Conservation (phyloP, 2,329 filamentous ascomycete genomes). For the Acrodontium crateriforme region DNA sequence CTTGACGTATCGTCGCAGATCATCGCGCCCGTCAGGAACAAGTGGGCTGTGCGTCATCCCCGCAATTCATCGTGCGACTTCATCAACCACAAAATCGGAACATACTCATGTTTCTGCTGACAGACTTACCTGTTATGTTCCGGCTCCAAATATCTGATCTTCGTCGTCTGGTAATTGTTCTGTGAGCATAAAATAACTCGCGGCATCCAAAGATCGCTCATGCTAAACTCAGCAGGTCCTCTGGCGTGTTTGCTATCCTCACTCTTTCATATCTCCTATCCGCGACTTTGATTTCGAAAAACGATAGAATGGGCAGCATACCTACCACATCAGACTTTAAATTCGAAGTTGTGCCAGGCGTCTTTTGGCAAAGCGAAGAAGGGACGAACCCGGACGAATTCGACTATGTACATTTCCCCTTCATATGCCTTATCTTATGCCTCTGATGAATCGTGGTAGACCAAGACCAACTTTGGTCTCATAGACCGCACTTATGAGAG, state of each 20-base stretch:
- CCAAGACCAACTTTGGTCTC: constrained; percentile 31
- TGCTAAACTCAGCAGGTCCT: not conserved
- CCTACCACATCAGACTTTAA: constrained; percentile 5
- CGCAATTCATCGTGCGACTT: no score
- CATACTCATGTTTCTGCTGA: no score
- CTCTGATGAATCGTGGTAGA: constrained; percentile 4
- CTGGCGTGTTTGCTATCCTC: not conserved
- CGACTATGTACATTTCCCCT: constrained; percentile 38
- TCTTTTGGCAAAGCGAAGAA: constrained; percentile 39
- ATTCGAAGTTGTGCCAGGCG: constrained; percentile 29
- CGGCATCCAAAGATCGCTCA: not conserved
- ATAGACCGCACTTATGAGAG: constrained; percentile 32
- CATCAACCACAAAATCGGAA: no score
- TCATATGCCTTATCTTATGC: no score
- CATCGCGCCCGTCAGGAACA: no score
- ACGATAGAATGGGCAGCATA: constrained; percentile 6
- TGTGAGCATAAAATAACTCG: not conserved
- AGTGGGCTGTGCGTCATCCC: no score
- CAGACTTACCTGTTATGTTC: no score
- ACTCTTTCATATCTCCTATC: not conserved
- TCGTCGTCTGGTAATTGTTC: constrained; percentile 1
- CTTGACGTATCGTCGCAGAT: no score
- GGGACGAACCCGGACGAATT: constrained; percentile 33
- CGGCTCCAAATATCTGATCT: no score
- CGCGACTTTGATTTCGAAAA: not conserved